phyloP scores from a whole-genome alignment of 371 early-diverging fungal genomes.

The Mortierella sp. region DNA sequence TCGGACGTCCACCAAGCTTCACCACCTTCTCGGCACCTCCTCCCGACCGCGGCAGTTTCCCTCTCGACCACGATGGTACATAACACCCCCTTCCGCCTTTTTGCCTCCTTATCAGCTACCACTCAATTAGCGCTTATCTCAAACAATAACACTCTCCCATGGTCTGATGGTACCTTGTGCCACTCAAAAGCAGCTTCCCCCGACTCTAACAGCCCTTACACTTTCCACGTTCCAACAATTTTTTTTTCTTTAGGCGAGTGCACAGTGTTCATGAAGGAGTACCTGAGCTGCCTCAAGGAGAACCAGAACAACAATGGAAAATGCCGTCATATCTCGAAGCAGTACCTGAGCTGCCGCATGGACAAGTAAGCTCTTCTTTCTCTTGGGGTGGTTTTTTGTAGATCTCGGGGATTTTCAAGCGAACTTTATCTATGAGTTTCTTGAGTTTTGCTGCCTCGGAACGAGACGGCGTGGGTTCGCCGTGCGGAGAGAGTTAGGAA shows the following conservation, averaged over 20 bases:
- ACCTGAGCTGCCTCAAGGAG: slow-evolving; percentile 78
- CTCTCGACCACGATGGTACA: slow-evolving; percentile 82
- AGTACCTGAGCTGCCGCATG: slow-evolving; percentile 88
- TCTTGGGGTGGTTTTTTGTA: not conserved
- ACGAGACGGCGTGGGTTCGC: no score
- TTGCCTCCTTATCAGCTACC: not conserved
- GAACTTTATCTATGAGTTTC: not conserved
- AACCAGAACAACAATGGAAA: slow-evolving; percentile 75
- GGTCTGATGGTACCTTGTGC: no score
- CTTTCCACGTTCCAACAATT: not conserved
- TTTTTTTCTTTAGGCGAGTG: slow-evolving; percentile 72
- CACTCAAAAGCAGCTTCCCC: not conserved
- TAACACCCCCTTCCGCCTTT: slow-evolving; percentile 3
- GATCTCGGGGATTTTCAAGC: not conserved
- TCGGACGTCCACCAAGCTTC: slow-evolving; percentile 74
- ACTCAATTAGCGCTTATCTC: no score
- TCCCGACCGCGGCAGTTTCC: slow-evolving; percentile 86
- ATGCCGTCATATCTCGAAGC: slow-evolving; percentile 79
- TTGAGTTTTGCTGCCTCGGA: slow-evolving; percentile 9
- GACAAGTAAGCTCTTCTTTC: slow-evolving; percentile 66
- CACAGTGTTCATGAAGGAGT: slow-evolving; percentile 76
- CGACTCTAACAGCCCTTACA: no score
- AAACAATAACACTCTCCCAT: not conserved
- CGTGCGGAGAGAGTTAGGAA: no score
- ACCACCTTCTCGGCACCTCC: slow-evolving; percentile 73